phyloP scores from a whole-genome alignment of 2,329 filamentous ascomycete species.

The Malbranchea cinnamomea region DNA sequence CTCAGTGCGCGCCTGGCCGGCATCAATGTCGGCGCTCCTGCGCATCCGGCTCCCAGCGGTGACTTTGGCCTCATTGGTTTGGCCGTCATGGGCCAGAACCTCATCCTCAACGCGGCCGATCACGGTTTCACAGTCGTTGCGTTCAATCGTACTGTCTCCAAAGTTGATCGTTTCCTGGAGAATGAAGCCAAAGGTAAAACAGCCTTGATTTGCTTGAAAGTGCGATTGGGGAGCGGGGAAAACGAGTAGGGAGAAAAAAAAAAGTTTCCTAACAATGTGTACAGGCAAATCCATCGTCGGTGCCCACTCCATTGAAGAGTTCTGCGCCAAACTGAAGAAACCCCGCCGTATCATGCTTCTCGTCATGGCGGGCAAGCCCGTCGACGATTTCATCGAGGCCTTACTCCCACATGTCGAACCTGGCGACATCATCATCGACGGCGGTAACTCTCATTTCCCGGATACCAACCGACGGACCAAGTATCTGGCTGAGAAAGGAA shows the following conservation, averaged over 20 bases:
- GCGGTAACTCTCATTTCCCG: slow-evolving; percentile 98
- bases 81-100: slow-evolving; percentile 80
- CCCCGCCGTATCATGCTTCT: slow-evolving; percentile 96
- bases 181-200: slow-evolving; percentile 67
- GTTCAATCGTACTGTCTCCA: slow-evolving; percentile 96
- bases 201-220: not conserved
- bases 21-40: slow-evolving; percentile 53
- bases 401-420: slow-evolving; percentile 68
- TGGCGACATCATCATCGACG: slow-evolving; percentile 98
- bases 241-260: too few relatives aligned
- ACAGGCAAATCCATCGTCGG: slow-evolving; percentile 82
- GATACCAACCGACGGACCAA: slow-evolving; percentile 94
- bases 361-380: slow-evolving; percentile 94
- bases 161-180: slow-evolving; percentile 86
- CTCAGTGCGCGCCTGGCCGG: slow-evolving; percentile 45
- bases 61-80: slow-evolving; percentile 88
- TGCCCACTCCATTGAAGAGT: slow-evolving; percentile 86
- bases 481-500: slow-evolving; percentile 74
- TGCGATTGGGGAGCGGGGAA: not conserved
- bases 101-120: slow-evolving; percentile 81
- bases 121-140: slow-evolving; percentile 93
- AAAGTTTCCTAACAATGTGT: slow-evolving; percentile 23
- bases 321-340: slow-evolving; percentile 90
- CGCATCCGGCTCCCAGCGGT: slow-evolving; percentile 45
- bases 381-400: slow-evolving; percentile 97